These are phyloP conservation scores for Yamadazyma takamatsuzukensis DNA, from an alignment of 805 yeast genomes.

Conservation along the genomic window DNA sequence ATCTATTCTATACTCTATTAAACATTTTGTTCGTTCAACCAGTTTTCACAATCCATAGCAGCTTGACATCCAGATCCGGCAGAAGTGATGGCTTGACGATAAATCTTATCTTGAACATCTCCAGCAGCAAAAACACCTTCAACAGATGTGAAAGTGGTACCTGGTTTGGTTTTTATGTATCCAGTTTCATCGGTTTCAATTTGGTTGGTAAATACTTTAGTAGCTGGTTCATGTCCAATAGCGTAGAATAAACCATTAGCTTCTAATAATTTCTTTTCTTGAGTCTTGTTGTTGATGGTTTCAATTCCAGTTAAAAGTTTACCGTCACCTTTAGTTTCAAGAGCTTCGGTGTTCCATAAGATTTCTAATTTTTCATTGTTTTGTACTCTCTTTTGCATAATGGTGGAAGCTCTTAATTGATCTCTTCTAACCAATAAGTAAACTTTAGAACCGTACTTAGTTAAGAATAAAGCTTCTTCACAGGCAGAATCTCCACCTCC, in stretches of 20 bases:
- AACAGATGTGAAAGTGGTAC: constrained; percentile 79
- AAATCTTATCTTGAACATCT: constrained; percentile 94
- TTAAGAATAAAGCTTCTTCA: constrained; percentile 95
- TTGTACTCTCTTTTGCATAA: constrained; percentile 93
- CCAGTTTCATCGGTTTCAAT: constrained; percentile 83
- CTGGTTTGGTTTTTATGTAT: constrained; percentile 86
- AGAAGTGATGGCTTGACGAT: constrained; percentile 98
- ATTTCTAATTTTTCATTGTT: constrained; percentile 87
- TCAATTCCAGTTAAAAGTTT: constrained; percentile 64
- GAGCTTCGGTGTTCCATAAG: constrained; percentile 77
- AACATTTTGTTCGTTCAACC: constrained; percentile 56
- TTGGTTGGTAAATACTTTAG: constrained; percentile 72
- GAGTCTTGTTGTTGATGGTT: constrained; percentile 69
- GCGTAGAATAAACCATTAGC: constrained; percentile 96
- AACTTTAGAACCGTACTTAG: constrained; percentile 97
- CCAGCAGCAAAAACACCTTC: constrained; percentile 97
- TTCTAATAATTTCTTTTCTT: constrained; percentile 61
- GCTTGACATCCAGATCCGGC: constrained; percentile 99
- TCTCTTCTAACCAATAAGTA: constrained; percentile 92
- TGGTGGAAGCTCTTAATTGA: constrained; percentile 87
- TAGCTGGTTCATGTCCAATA: constrained; percentile 96
- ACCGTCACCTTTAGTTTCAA: constrained; percentile 93
- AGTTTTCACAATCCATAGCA: constrained; percentile 90
- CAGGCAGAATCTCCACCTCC: constrained; percentile 99
- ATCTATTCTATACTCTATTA: constrained; percentile 1